Conservation (phyloP, 345 rosid genomes). For the Hirschfeldia incana region DNA sequence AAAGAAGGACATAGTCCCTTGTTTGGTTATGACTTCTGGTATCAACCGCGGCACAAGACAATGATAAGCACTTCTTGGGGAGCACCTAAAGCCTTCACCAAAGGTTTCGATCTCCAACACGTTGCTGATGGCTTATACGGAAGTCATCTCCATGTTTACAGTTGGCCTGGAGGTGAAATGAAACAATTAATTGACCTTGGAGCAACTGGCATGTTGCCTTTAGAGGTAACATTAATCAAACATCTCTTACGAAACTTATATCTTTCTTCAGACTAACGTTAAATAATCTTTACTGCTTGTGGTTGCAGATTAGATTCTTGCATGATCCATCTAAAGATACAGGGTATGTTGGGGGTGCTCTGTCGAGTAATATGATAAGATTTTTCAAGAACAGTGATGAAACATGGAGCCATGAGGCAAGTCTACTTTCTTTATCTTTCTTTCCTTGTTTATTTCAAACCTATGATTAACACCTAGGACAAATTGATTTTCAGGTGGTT, state of each 20-base stretch:
- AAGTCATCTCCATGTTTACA: constrained; percentile 71
- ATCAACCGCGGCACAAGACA: constrained; percentile 85
- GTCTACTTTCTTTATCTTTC: background rate
- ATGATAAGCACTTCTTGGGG: constrained; percentile 98
- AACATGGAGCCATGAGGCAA: constrained; percentile 86
- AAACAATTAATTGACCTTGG: constrained; percentile 88
- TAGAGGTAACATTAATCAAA: constrained; percentile 47
- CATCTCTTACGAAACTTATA: too few relatives aligned
- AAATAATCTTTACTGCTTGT: background rate
- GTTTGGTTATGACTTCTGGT: constrained; percentile 94
- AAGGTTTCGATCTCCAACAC: constrained; percentile 77
- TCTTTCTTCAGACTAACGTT: background rate
- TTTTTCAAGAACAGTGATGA: constrained; percentile 57
- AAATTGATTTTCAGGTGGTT: constrained; percentile 48
- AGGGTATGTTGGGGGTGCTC: constrained; percentile 82
- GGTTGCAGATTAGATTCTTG: constrained; percentile 55
- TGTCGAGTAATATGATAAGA: constrained; percentile 77
- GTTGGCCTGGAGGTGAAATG: constrained; percentile 86
- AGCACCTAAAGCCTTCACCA: constrained; percentile 78
- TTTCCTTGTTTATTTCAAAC: background rate
- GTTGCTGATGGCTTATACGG: constrained; percentile 88
- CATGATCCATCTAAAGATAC: constrained; percentile 79
- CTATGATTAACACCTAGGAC: background rate
- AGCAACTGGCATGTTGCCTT: constrained; percentile 66
- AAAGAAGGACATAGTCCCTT: constrained; percentile 74